These are phyloP conservation scores for Coniosporium apollinis DNA, from an alignment of 495 filamentous ascomycete species.

Conservation along the genomic window DNA sequence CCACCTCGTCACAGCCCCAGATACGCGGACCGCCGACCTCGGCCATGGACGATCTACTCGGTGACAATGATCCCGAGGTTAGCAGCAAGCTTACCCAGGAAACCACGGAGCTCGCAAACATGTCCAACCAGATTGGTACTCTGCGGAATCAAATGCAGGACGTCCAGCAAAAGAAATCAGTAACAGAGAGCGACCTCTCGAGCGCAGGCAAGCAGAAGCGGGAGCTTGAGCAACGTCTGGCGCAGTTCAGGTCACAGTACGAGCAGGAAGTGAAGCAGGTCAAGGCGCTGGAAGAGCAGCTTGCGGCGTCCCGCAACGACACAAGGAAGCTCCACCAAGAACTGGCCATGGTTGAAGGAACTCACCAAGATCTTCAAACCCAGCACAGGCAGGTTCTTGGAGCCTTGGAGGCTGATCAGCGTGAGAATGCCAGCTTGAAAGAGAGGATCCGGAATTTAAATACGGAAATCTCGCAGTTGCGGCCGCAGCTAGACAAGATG, in stretches of 20 bases:
- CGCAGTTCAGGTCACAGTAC: conserved; percentile 70
- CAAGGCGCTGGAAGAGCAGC: conserved; percentile 65
- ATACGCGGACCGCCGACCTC: conserved; percentile 20
- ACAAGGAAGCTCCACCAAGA: conserved; percentile 71
- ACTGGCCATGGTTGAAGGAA: conserved; percentile 62
- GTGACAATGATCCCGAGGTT: conserved; percentile 80
- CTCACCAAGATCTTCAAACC: conserved; percentile 65
- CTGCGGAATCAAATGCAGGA: conserved; percentile 87
- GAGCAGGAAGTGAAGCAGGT: conserved; percentile 84
- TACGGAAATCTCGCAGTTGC: conserved; percentile 61
- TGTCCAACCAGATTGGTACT: conserved; percentile 86
- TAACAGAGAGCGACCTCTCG: conserved; percentile 62
- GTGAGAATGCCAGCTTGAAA: conserved; percentile 72
- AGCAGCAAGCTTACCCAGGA: conserved; percentile 75
- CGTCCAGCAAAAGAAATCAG: conserved; percentile 60
- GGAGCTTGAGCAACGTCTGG: conserved; percentile 73
- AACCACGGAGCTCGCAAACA: conserved; percentile 83
- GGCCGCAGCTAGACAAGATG: conserved; percentile 78
- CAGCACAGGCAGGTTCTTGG: conserved; percentile 62
- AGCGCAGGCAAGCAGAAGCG: conserved; percentile 71
- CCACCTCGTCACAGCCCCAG: conserved; percentile 20
- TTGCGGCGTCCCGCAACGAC: conserved; percentile 56
- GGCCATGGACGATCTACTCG: conserved; percentile 76
- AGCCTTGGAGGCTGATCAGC: conserved; percentile 69
- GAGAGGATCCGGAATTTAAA: conserved; percentile 74